phyloP scores from a whole-genome alignment of 129 eudicot genomes.

The Saussurea involucrata region DNA sequence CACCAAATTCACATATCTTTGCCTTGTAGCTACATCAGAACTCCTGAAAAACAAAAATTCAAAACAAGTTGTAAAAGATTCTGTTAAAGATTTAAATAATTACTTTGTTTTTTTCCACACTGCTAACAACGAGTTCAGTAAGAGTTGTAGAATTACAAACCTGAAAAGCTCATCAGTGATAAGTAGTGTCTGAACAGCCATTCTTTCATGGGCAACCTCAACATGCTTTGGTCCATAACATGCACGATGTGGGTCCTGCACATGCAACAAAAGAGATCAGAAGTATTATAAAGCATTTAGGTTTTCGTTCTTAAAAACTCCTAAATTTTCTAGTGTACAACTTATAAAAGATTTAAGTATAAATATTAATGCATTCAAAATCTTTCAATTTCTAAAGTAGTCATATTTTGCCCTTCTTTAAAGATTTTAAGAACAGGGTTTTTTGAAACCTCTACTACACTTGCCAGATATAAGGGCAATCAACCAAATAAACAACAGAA shows the following conservation, averaged over 20 bases:
- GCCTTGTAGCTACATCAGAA: slow-evolving; percentile 68
- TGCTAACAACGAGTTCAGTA: neutral
- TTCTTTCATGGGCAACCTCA: slow-evolving; percentile 92
- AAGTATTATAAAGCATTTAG: neutral
- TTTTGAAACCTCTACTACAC: no score
- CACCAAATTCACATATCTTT: slow-evolving; percentile 73
- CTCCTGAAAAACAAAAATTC: slow-evolving; percentile 55
- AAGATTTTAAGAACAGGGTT: no score
- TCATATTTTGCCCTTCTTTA: no score
- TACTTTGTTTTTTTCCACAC: neutral
- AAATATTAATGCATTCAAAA: no score
- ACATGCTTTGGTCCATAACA: slow-evolving; percentile 99
- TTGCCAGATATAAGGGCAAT: no score
- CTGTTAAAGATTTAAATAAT: neutral
- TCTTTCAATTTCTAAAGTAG: no score
- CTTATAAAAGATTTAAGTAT: neutral
- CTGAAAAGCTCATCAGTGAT: slow-evolving; percentile 91
- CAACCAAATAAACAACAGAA: no score
- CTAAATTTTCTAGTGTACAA: neutral
- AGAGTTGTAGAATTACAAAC: slow-evolving; percentile 30
- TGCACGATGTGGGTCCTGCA: slow-evolving; percentile 86
- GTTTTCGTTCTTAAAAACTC: neutral
- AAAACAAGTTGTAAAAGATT: neutral
- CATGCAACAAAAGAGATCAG: neutral
- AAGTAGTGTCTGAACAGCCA: slow-evolving; percentile 95